Percentiles rank a stretch among this genome's conserved stretches.
These are phyloP conservation scores for Xylaria sp. DNA, from an alignment of 2,329 filamentous ascomycete species.

Conservation along the genomic window DNA sequence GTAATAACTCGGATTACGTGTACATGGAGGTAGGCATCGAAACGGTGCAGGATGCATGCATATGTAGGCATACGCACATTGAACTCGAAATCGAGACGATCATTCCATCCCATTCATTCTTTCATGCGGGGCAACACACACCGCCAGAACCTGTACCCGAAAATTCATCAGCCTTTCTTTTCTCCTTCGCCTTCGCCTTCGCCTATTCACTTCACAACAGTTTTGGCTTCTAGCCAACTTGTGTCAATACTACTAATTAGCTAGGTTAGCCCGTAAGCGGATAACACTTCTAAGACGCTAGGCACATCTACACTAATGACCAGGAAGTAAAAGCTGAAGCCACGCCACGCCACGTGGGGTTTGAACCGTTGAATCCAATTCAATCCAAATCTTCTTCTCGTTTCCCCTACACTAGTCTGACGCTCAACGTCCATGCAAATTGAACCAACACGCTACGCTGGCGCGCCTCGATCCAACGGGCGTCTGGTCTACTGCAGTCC, in stretches of 20 bases:
- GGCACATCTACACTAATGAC: slow-evolving; percentile 8
- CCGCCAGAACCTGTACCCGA: slow-evolving; percentile 26
- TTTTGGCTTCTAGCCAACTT: not conserved
- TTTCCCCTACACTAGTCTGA: slow-evolving; percentile 7
- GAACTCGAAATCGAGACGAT: slow-evolving; percentile 20
- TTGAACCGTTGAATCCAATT: slow-evolving; percentile 17
- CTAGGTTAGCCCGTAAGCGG: slow-evolving; percentile 4
- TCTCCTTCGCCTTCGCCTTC: slow-evolving; percentile 1
- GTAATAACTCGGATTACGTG: slow-evolving; percentile 9
- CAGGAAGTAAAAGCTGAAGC: slow-evolving; percentile 15
- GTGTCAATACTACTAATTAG: not conserved
- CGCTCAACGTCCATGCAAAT: slow-evolving; percentile 22
- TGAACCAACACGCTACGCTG: slow-evolving; percentile 14
- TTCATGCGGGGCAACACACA: slow-evolving; percentile 32
- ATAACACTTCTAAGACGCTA: not conserved
- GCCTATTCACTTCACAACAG: not conserved
- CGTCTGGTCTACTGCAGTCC: too few species aligned
- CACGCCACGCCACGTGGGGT: slow-evolving; percentile 26
- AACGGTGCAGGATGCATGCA: slow-evolving; percentile 23
- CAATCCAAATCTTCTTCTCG: slow-evolving; percentile 11
- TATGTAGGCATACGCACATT: slow-evolving; percentile 8
- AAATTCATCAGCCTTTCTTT: not conserved
- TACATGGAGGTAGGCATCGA: slow-evolving; percentile 3
- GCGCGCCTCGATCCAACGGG: not conserved
- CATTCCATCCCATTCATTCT: slow-evolving; percentile 24